Evolutionary conservation across 1,284 basidiomycete species (phyloP).

Genomic region (Ustilago trichophora): DNA sequence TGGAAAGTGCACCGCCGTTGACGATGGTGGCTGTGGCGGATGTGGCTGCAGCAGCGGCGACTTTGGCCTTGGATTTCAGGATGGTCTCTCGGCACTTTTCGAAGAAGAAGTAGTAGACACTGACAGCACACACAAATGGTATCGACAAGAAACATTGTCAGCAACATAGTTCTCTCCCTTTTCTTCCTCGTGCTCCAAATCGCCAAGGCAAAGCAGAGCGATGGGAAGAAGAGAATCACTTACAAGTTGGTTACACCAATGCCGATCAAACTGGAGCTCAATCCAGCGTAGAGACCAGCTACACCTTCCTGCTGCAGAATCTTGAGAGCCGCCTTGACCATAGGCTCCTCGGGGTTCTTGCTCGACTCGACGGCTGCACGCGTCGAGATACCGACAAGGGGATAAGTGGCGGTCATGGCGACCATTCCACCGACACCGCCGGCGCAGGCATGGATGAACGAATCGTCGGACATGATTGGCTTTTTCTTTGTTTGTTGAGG

Average conservation of each 20-base stretch:
- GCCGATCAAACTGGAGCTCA: slow-evolving; percentile 85
- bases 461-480: slow-evolving; percentile 71
- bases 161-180: too few relatives aligned
- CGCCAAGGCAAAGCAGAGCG: neutral
- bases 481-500: neutral
- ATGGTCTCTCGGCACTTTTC: slow-evolving; percentile 65
- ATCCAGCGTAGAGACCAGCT: slow-evolving; percentile 84
- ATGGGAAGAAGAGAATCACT: slow-evolving; percentile 5
- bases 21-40: slow-evolving; percentile 56
- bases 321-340: slow-evolving; percentile 72
- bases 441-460: slow-evolving; percentile 85
- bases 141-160: neutral
- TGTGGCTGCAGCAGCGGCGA: slow-evolving; percentile 69
- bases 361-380: slow-evolving; percentile 89
- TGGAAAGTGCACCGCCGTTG: slow-evolving; percentile 72
- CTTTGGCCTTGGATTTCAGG: slow-evolving; percentile 60
- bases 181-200: neutral
- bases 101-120: slow-evolving; percentile 68
- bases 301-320: slow-evolving; percentile 86
- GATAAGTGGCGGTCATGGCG: slow-evolving; percentile 68
- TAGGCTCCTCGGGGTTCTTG: slow-evolving; percentile 74
- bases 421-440: slow-evolving; percentile 90
- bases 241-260: slow-evolving; percentile 90
- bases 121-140: neutral
- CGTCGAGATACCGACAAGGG: slow-evolving; percentile 89